phyloP scores from a whole-genome alignment of 495 filamentous ascomycete species.

The Hypoxylon intermedium region DNA sequence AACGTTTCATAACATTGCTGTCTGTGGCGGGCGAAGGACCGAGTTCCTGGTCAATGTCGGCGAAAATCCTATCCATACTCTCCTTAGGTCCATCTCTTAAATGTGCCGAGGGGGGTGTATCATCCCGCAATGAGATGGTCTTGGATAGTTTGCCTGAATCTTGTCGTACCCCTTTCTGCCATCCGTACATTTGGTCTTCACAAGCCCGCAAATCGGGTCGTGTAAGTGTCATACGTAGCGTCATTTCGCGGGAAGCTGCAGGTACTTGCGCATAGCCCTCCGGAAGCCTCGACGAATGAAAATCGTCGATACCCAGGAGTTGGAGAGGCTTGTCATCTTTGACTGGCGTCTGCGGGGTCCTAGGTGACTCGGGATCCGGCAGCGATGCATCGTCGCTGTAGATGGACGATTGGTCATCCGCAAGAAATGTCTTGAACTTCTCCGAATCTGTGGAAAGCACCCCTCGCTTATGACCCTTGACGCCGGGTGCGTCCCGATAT shows the following conservation, averaged over 20 bases:
- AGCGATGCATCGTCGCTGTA: conserved; percentile 60
- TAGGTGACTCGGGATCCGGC: conserved; percentile 60
- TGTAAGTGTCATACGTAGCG: conserved; percentile 91
- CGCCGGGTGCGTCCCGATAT: conserved; percentile 15
- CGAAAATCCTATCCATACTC: conserved; percentile 45
- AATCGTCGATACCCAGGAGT: conserved; percentile 19
- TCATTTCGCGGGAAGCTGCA: conserved; percentile 83
- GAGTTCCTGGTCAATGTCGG: conserved; percentile 43
- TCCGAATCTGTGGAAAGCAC: conserved; percentile 45
- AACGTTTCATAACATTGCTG: conserved; percentile 40
- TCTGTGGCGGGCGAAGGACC: conserved; percentile 29
- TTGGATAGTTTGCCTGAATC: conserved; percentile 41
- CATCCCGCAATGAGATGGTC: conserved; percentile 26
- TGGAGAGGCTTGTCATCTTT: conserved; percentile 49
- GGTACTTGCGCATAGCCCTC: conserved; percentile 61
- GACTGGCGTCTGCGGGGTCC: conserved; percentile 58
- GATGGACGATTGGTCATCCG: conserved; percentile 53
- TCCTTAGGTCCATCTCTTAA: conserved; percentile 34
- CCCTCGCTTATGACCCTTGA: conserved; percentile 33
- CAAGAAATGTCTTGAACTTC: conserved; percentile 56
- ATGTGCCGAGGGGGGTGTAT: conserved; percentile 19
- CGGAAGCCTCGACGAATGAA: conserved; percentile 39
- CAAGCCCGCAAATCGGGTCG: conserved; percentile 80
- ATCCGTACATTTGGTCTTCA: conserved; percentile 68
- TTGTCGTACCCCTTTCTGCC: conserved; percentile 52